These are phyloP conservation scores for Intubia oerlemansii DNA, from an alignment of 2,329 filamentous ascomycete genomes.

Conservation along the genomic window DNA sequence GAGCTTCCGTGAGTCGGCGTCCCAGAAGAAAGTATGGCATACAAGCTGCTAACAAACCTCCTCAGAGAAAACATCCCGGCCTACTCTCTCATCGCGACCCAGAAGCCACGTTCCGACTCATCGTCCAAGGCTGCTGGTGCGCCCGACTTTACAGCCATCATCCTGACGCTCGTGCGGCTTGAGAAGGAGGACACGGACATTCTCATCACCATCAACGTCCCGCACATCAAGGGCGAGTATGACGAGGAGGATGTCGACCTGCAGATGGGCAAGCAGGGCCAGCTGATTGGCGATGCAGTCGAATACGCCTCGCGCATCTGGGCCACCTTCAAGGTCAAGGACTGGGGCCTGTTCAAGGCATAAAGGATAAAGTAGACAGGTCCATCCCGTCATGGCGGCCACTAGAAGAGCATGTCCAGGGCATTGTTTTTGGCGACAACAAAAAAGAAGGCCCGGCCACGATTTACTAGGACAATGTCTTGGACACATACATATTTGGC, in stretches of 20 bases:
- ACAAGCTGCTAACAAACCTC: background rate
- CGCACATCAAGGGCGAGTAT: constrained; percentile 57
- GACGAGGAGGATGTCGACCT: constrained; percentile 50
- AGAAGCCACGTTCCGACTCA: constrained; percentile 21
- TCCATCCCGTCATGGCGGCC: no score
- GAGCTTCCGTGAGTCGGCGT: constrained; percentile 15
- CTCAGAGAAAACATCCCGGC: constrained; percentile 29
- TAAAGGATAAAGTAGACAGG: constrained; percentile 11
- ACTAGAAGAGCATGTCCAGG: no score
- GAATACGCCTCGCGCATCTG: constrained; percentile 49
- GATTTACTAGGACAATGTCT: no score
- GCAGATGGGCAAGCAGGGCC: constrained; percentile 40
- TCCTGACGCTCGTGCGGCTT: constrained; percentile 58
- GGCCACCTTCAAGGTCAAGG: constrained; percentile 53
- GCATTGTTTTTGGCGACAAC: no score
- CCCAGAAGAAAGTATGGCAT: background rate
- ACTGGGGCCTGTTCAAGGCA: constrained; percentile 63
- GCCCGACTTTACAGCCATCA: constrained; percentile 49
- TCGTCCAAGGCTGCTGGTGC: constrained; percentile 12
- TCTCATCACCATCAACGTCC: constrained; percentile 72
- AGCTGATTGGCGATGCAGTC: constrained; percentile 44
- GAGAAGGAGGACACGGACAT: constrained; percentile 60
- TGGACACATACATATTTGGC: background rate
- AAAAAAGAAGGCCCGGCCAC: no score
- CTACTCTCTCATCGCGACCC: constrained; percentile 49